A percentile compares a stretch with the other conserved stretches of the same genome.
Conservation (phyloP, 164 flowering plant species). For the Brasenia schreberi region DNA sequence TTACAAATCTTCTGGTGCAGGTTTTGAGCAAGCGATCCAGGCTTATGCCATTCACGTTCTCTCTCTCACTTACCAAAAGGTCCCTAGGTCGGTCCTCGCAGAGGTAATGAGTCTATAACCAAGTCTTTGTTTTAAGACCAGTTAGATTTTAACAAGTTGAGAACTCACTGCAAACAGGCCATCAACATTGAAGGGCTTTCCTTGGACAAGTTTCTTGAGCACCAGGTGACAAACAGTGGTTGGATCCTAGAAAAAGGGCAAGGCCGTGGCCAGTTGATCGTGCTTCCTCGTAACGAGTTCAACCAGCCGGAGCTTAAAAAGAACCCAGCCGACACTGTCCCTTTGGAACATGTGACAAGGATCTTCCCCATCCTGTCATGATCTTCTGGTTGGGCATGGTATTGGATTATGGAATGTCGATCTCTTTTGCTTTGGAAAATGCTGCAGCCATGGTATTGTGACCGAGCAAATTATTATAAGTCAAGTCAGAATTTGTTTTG, state of each 20-base stretch:
- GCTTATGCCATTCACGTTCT: slow-evolving; percentile 81
- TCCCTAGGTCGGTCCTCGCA: slow-evolving; percentile 80
- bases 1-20: slow-evolving; percentile 25
- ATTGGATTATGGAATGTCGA: not conserved
- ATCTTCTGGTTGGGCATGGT: slow-evolving; percentile 1
- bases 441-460: not conserved
- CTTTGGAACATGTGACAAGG: slow-evolving; percentile 67
- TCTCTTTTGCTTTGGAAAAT: not conserved
- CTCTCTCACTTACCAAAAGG: slow-evolving; percentile 79
- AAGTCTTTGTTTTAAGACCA: too few relatives aligned
- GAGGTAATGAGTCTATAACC: slow-evolving; percentile 41
- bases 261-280: slow-evolving; percentile 56
- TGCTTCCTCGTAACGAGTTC: slow-evolving; percentile 63
- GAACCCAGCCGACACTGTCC: slow-evolving; percentile 50
- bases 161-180: slow-evolving; percentile 37
- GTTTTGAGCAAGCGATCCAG: slow-evolving; percentile 97
- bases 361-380: slow-evolving; percentile 79
- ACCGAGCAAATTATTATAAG: not conserved
- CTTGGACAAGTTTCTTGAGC: slow-evolving; percentile 85
- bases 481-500: too few relatives aligned
- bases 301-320: slow-evolving; percentile 87
- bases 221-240: slow-evolving; percentile 58
- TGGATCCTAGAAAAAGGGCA: slow-evolving; percentile 69
- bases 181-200: slow-evolving; percentile 82
- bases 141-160: not conserved